Evolutionary conservation across 2,329 filamentous ascomycete genomes (phyloP), one percentile per base, ranked within the genome.

Genomic region (Cryphonectria naterciae): DNA sequence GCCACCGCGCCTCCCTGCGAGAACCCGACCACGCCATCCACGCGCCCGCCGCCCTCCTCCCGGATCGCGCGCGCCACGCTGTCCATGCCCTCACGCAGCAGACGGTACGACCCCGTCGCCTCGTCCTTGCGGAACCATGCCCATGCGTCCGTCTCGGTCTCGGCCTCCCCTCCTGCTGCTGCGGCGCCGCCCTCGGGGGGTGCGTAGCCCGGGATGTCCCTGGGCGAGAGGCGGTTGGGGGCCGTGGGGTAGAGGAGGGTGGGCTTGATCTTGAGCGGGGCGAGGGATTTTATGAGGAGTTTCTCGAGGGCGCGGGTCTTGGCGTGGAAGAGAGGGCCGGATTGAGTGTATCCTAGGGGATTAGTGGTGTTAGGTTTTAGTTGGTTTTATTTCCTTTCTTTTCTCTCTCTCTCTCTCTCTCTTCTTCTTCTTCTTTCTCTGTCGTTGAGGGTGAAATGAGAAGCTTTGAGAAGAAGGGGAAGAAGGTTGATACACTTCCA

Each of bases 281-380:
- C 81, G 74, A 98, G 92, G 39, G 89, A 83, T 78, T 97, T 97
- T 72, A 85, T 81, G 70, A 98, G 87, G 68, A 91, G 85, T 81
- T 98, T 97, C 76, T 94, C 89, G 1, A 98, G 85, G 15, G 93
- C 93, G 80, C 94, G 93, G 62, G 93, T 97, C 84, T 98, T 98
- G 80, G 91, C 88, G 79, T 89, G 91, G 87, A 98, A 98, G 74
- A 94, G 85, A 4, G 91, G 81, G 4, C 95, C 94, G 39, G 93
- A 97, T 85, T 98, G 95, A 10, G 95, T 97, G 87, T 91, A 98
- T 81, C 95, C 92, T 91, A 70, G 56, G 1, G 56, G 35, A 22
- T 15, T 17, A 66, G 32, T 66, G 17, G 28, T 25, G 35, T 22
- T 28, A 32, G 52, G 37, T 15, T 49, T 41, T n/a, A n/a, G n/a